Evolutionary conservation across 352 stramenopile genomes (phyloP).

Genomic region (Globisporangium ultimum): DNA sequence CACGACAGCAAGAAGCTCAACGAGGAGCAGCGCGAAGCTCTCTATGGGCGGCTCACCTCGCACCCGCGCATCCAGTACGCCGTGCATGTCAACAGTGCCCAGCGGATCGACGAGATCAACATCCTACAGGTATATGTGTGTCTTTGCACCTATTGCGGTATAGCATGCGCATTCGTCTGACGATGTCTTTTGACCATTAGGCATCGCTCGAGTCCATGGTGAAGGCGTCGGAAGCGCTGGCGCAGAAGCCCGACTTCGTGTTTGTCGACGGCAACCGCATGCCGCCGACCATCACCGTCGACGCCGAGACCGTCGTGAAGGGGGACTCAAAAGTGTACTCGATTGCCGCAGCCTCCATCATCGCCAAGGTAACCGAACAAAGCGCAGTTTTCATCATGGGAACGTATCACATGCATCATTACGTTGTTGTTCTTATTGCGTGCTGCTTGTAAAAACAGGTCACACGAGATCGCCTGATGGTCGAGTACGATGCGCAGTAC

Average conservation of each 20-base stretch:
- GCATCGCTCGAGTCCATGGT: constrained; percentile 95
- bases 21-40: constrained; percentile 89
- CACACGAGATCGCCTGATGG: constrained; percentile 97
- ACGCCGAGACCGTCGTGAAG: constrained; percentile 92
- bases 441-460: constrained; percentile 40
- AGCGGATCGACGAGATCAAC: constrained; percentile 98
- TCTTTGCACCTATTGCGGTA: too few relatives aligned
- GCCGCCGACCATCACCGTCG: constrained; percentile 82
- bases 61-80: constrained; percentile 85
- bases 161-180: neutral
- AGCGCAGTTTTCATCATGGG: neutral
- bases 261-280: constrained; percentile 96
- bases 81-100: constrained; percentile 68
- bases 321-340: constrained; percentile 94
- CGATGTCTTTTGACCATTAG: constrained; percentile 10
- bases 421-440: too few relatives aligned
- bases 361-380: constrained; percentile 85
- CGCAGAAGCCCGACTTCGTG: constrained; percentile 70
- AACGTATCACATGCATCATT: too few relatives aligned
- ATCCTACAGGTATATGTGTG: constrained; percentile 87
- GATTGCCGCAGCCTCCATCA: constrained; percentile 97
- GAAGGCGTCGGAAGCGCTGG: constrained; percentile 76
- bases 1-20: constrained; percentile 96
- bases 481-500: constrained; percentile 90
- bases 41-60: constrained; percentile 87